Evolutionary conservation across 768 basidiomycete genomes (phyloP), one percentile per base, ranked within the genome.

Genomic region (Pulveroboletus sp.): DNA sequence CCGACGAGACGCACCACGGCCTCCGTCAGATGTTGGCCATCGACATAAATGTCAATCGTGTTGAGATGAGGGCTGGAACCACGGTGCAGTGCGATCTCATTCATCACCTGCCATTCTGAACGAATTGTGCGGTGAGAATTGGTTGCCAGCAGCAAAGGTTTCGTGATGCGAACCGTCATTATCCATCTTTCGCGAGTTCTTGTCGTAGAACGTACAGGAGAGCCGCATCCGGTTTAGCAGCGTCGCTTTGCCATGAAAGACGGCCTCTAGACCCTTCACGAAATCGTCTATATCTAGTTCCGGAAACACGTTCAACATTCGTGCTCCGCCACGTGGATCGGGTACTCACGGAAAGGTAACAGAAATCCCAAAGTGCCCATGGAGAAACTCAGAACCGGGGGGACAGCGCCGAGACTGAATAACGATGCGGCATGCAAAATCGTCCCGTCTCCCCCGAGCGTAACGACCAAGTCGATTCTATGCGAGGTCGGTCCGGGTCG

Each of bases 91-190:
- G 91, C 85, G 50, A 97, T 83, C 68, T 97, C 94, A 63, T 97
- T 97, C 92, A 97, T 94, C 31, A 95, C 94, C 67, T 95, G 93
- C 86, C 89, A 93, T 55, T 86, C 93, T 87, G 39, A 43, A 43
- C 17, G 23, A 37, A 37, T 17, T 24, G 23, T 27, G 24, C 27
- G 19, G 34, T 43, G 10, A 63, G 43, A 16, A 13, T 35, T 40
- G 23, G n/a, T 43, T 32, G 26, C 19, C 16, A 31, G 23, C 22
- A 30, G 30, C 49, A 16, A 49, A 61, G 17, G 8, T 19, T 19
- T n/a, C 17, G 27, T 17, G 26, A 31, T 2, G 45, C 34, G 67
- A 74, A 86, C 86, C 84, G 59, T 85, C 78, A 20, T 73, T 74
- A 50, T 81, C 78, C 51, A 85, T 82, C 55, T 78, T 79, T 27